These are phyloP conservation scores for Colletotrichum higginsianum DNA, from an alignment of 2,329 filamentous ascomycete genomes.

Conservation along the genomic window DNA sequence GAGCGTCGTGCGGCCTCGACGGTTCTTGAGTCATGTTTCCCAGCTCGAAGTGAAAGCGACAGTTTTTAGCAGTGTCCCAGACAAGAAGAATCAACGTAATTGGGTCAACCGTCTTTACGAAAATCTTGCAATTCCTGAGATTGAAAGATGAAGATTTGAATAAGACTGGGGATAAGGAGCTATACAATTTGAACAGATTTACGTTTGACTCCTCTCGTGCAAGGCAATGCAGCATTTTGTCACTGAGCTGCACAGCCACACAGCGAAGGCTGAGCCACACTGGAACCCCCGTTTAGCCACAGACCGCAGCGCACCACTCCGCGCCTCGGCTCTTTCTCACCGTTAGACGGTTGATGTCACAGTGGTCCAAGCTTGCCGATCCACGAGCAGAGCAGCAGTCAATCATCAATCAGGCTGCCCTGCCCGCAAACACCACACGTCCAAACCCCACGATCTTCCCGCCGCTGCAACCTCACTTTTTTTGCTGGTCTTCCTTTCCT, in stretches of 20 bases:
- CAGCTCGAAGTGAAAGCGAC: too few species aligned
- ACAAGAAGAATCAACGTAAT: too few species aligned
- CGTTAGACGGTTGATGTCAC: conserved; percentile 15
- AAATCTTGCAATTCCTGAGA: too few species aligned
- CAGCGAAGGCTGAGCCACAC: neutral
- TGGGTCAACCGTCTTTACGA: too few species aligned
- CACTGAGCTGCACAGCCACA: neutral
- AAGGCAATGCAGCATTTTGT: neutral
- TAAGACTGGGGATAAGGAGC: too few species aligned
- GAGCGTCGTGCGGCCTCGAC: too few species aligned
- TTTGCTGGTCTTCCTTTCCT: too few species aligned
- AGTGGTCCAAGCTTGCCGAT: conserved; percentile 7
- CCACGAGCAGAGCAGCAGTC: neutral
- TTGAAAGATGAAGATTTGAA: too few species aligned
- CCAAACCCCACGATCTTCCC: neutral
- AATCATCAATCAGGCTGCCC: neutral
- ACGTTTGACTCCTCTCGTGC: neutral
- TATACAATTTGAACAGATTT: too few species aligned
- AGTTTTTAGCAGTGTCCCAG: too few species aligned
- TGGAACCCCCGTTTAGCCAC: neutral
- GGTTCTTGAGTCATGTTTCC: too few species aligned
- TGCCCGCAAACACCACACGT: neutral
- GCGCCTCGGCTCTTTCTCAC: conserved; percentile 13
- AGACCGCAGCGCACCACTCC: neutral
- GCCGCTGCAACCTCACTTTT: neutral